Evolutionary conservation across 805 yeast genomes (phyloP).

Genomic region (Kodamaea hsintzibuensis): DNA sequence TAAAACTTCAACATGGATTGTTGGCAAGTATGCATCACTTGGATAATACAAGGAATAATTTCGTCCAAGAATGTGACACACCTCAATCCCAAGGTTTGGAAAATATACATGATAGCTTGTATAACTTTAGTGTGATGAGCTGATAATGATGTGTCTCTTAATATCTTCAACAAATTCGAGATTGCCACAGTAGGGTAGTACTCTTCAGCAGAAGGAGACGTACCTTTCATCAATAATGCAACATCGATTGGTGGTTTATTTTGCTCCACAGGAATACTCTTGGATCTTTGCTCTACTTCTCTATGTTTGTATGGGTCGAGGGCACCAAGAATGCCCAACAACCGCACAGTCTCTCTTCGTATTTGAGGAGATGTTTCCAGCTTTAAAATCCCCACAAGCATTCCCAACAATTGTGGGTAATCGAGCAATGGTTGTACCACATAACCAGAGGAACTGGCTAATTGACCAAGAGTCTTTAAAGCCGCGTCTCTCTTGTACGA

Average conservation of each 20-base stretch:
- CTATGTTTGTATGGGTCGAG: conserved; percentile 94
- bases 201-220: conserved; percentile 90
- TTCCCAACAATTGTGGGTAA: conserved; percentile 84
- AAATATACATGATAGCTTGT: conserved; percentile 91
- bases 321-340: conserved; percentile 94
- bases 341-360: conserved; percentile 83
- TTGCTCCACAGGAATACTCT: conserved; percentile 61
- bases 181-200: conserved; percentile 96
- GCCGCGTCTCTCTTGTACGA: conserved; percentile 88
- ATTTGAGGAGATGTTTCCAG: conserved; percentile 74
- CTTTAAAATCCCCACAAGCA: conserved; percentile 77
- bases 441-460: conserved; percentile 89
- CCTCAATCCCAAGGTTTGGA: conserved; percentile 82
- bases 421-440: conserved; percentile 92
- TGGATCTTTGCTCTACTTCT: conserved; percentile 77
- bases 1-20: conserved; percentile 80
- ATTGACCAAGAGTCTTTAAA: conserved; percentile 79
- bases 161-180: conserved; percentile 74
- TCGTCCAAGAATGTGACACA: conserved; percentile 89
- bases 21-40: conserved; percentile 81
- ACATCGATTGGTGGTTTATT: conserved; percentile 90
- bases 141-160: conserved; percentile 81
- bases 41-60: conserved; percentile 82
- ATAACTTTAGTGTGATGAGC: conserved; percentile 88
- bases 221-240: conserved; percentile 86